Conservation (phyloP, 495 filamentous ascomycete species). For the Podospora bellae-mahoneyi region DNA sequence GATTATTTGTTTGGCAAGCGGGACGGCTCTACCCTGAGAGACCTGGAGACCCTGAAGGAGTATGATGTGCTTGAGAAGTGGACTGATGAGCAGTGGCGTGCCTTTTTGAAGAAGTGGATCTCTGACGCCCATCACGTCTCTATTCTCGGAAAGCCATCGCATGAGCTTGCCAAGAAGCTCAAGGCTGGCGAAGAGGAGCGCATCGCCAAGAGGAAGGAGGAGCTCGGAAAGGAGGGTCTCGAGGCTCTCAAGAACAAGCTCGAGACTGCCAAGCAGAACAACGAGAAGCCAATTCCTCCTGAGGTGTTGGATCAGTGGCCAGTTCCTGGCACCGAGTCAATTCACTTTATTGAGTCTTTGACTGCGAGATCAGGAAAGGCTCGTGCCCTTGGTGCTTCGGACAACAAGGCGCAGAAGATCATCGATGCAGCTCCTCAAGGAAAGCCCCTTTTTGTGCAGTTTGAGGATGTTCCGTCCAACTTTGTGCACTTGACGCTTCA, state of each 20-base stretch:
- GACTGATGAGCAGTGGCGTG: conserved; percentile 78
- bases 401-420: conserved; percentile 69
- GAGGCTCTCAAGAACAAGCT: conserved; percentile 70
- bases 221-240: conserved; percentile 54
- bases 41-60: conserved; percentile 63
- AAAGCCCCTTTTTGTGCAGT: conserved; percentile 88
- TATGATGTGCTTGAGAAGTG: conserved; percentile 77
- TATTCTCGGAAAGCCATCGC: conserved; percentile 79
- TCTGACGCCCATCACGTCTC: conserved; percentile 81
- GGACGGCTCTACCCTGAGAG: conserved; percentile 73
- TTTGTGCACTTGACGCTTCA: conserved; percentile 82
- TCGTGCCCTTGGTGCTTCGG: conserved; percentile 57
- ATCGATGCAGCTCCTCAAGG: conserved; percentile 65
- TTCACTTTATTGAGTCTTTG: conserved; percentile 86
- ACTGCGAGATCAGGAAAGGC: conserved; percentile 85
- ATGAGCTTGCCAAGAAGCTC: conserved; percentile 63
- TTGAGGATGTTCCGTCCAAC: conserved; percentile 84
- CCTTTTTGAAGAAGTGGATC: conserved; percentile 79
- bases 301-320: conserved; percentile 73
- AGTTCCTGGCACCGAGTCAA: conserved; percentile 79
- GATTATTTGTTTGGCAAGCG: conserved; percentile 89
- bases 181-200: conserved; percentile 67
- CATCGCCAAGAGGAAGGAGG: conserved; percentile 51
- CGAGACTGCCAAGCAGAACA: conserved; percentile 72
- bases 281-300: conserved; percentile 74